Percentiles rank a stretch among this genome's conserved stretches.
Evolutionary conservation across 2,329 filamentous ascomycete species (phyloP).

Genomic region (Fusarium bulbicola): DNA sequence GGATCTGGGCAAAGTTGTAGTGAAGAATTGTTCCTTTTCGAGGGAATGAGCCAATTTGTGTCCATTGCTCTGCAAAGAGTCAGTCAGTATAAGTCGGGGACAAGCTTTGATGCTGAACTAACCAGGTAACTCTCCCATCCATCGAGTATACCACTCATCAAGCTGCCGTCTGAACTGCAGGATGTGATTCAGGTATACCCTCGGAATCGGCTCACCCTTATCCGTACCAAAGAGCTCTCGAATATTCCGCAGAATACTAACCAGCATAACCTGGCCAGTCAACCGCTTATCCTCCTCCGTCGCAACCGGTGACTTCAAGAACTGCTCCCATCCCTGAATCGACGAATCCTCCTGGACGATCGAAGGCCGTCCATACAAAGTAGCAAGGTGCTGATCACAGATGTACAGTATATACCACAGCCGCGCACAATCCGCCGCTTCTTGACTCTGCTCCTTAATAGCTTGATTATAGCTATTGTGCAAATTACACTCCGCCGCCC

Average conservation of each 20-base stretch:
- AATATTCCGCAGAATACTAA: conserved; percentile 66
- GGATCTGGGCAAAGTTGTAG: conserved; percentile 54
- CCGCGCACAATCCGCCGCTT: conserved; percentile 62
- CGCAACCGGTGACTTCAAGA: conserved; percentile 60
- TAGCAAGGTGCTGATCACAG: conserved; percentile 69
- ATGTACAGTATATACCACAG: conserved; percentile 71
- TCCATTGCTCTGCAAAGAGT: conserved; percentile 47
- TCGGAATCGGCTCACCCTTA: conserved; percentile 60
- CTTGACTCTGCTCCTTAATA: conserved; percentile 50
- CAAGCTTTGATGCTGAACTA: not conserved
- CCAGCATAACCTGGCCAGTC: conserved; percentile 66
- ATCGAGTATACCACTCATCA: conserved; percentile 51
- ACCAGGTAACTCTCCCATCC: conserved; percentile 48
- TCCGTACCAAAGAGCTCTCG: conserved; percentile 66
- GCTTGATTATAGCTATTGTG: conserved; percentile 54
- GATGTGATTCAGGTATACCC: conserved; percentile 62
- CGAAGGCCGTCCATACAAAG: conserved; percentile 66
- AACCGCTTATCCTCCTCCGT: conserved; percentile 65
- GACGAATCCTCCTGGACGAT: conserved; percentile 67
- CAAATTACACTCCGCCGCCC: conserved; percentile 59
- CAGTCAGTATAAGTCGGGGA: not conserved
- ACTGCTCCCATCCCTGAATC: conserved; percentile 65
- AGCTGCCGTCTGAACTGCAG: conserved; percentile 47
- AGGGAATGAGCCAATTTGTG: conserved; percentile 52
- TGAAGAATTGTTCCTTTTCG: conserved; percentile 53